phyloP scores from a whole-genome alignment of 805 yeast genomes.

The Candida xyloterini region DNA sequence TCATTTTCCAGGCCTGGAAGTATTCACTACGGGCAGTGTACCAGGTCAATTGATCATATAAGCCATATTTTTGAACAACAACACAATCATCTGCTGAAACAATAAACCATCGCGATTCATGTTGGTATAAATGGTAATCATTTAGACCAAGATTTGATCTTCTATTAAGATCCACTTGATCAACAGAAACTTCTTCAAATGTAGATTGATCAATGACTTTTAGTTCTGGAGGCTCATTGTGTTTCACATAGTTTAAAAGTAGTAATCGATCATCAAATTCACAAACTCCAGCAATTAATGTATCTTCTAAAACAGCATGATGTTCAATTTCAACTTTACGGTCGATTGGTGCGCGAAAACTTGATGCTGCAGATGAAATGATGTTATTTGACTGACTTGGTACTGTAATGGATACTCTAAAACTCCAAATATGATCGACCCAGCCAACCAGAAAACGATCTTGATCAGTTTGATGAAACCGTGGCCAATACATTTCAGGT shows the following conservation, averaged over 20 bases:
- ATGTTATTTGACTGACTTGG: constrained; percentile 24
- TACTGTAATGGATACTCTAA: constrained; percentile 16
- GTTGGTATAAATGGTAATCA: constrained; percentile 69
- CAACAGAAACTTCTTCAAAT: constrained; percentile 74
- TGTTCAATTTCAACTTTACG: constrained; percentile 43
- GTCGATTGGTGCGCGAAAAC: constrained; percentile 44
- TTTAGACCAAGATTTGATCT: constrained; percentile 64
- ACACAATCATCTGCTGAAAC: constrained; percentile 83
- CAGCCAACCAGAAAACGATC: constrained; percentile 76
- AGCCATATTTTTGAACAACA: constrained; percentile 65
- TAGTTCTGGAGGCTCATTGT: constrained; percentile 61
- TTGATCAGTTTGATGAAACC: constrained; percentile 60
- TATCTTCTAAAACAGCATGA: constrained; percentile 47
- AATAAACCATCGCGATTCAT: constrained; percentile 53
- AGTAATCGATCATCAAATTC: constrained; percentile 68
- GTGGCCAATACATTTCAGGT: constrained; percentile 83
- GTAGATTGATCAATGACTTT: constrained; percentile 60
- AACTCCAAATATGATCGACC: constrained; percentile 76
- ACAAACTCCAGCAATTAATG: constrained; percentile 72
- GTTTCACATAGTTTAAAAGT: constrained; percentile 46
- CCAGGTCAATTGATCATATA: constrained; percentile 75
- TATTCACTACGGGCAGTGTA: constrained; percentile 50
- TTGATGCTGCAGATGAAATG: constrained; percentile 53
- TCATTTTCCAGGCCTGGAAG: constrained; percentile 75
- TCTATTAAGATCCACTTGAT: constrained; percentile 66